Base-by-base conservation (phyloP, 1,284 basidiomycete genomes). In the Grifola frondosa region DNA sequence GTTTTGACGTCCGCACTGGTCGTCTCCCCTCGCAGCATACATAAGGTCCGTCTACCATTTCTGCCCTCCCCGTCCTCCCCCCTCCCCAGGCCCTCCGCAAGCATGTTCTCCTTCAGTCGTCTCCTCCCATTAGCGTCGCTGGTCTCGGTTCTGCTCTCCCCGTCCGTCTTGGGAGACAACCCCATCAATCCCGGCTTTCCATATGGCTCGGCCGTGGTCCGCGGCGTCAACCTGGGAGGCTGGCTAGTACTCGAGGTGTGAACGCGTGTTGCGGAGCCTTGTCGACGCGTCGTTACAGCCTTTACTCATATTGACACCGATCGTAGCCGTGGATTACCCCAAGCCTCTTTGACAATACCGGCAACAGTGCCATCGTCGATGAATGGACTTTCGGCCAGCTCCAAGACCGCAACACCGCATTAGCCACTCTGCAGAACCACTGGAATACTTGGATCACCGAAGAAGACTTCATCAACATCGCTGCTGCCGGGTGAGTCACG, bases 371-470 rank as follows among this genome's bases (percentile, higher is more conserved):
- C 31, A 87, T 84, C 44, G 65, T 93, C 43, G 91, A 95, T 62
- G 91, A 97, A 66, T 97, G 78, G 73, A 96, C 94, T 0, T 94
- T 90, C 54, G 76, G 83, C 31, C 73, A 81, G 56, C 75, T 74
- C 49, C 82, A 88, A 53, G 62, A 75, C 54, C 58, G 60, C 15
- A 54, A 62, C 31, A 75, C 68, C 0, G 88, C 86, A 0, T 60
- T 61, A 11, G 54, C 58, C 23, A 66, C 62, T 15, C 71, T 91
- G 16, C 67, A 74, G 50, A 68, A 74, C 30, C 91, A 94, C 60
- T 92, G 90, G 88, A 68, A 87, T 49, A 83, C 84, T 4, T 94
- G 62, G 76, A 88, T 93, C 52, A 90, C 85, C 5, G 84, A 91
- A 60, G 58, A 67, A 19, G 91, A 94, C 62, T 84, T 94, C 56